These are phyloP conservation scores for Rhodomyrtus tomentosa DNA, from an alignment of 345 rosid species.

Conservation along the genomic window DNA sequence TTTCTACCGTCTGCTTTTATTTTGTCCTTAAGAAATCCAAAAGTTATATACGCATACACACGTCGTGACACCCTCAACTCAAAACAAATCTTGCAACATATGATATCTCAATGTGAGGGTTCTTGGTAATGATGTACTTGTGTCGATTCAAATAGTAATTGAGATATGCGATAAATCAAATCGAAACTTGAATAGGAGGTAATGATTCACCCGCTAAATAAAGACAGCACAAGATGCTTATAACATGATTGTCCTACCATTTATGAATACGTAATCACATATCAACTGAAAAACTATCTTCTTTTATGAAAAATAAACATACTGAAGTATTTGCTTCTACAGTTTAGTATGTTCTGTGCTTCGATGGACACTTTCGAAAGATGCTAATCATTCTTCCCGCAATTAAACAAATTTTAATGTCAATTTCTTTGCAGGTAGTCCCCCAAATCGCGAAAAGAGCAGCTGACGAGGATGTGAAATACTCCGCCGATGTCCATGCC, in stretches of 20 bases:
- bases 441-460: constrained; percentile 11
- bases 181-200: neutral
- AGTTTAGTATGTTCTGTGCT: neutral
- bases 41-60: too few relatives aligned
- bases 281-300: neutral
- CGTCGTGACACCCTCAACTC: neutral
- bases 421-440: constrained; percentile 17
- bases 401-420: neutral
- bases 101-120: neutral
- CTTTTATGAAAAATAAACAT: neutral
- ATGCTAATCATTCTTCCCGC: neutral
- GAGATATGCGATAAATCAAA: neutral
- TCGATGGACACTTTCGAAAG: neutral
- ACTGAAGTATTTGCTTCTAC: neutral
- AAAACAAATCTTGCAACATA: neutral
- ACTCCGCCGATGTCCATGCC: neutral
- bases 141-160: neutral
- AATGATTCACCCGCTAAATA: neutral
- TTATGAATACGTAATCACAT: neutral
- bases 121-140: neutral
- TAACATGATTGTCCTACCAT: neutral
- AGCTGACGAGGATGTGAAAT: constrained; percentile 9
- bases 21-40: too few relatives aligned
- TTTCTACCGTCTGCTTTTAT: too few relatives aligned
- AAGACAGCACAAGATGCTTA: neutral